Conservation (phyloP, 768 basidiomycete genomes). For the Amanita pseudoporphyria region DNA sequence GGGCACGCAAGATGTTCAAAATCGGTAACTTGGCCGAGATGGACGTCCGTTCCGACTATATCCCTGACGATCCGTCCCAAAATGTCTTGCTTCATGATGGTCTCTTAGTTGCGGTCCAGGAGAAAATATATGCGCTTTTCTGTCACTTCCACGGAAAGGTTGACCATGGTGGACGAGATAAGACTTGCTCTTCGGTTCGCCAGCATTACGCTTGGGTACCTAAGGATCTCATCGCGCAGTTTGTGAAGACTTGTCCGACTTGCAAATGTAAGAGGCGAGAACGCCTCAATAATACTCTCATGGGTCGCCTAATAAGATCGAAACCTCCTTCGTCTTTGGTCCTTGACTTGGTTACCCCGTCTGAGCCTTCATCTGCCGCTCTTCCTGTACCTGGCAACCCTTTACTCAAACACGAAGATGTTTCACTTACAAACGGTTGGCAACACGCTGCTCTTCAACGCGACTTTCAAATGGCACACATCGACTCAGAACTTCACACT, state of each 20-base stretch:
- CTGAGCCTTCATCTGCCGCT: background rate
- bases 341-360: background rate
- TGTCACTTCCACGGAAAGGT: constrained; percentile 60
- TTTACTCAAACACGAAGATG: no score
- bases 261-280: constrained; percentile 44
- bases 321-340: background rate
- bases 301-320: constrained; percentile 1
- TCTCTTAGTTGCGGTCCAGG: constrained; percentile 65
- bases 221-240: constrained; percentile 72
- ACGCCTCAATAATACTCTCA: constrained; percentile 15
- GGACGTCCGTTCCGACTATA: background rate
- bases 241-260: constrained; percentile 73
- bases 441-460: no score
- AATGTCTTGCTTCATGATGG: constrained; percentile 60
- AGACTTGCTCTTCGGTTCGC: constrained; percentile 58
- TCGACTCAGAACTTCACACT: no score
- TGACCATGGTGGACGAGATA: constrained; percentile 72
- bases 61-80: background rate
- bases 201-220: constrained; percentile 76
- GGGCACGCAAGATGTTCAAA: constrained; percentile 77
- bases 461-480: no score
- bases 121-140: constrained; percentile 71
- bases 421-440: no score
- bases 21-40: constrained; percentile 20
- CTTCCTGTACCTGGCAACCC: background rate